Evolutionary conservation across 768 basidiomycete species (phyloP).

Genomic region (Chalciporus sphaerocephalus): DNA sequence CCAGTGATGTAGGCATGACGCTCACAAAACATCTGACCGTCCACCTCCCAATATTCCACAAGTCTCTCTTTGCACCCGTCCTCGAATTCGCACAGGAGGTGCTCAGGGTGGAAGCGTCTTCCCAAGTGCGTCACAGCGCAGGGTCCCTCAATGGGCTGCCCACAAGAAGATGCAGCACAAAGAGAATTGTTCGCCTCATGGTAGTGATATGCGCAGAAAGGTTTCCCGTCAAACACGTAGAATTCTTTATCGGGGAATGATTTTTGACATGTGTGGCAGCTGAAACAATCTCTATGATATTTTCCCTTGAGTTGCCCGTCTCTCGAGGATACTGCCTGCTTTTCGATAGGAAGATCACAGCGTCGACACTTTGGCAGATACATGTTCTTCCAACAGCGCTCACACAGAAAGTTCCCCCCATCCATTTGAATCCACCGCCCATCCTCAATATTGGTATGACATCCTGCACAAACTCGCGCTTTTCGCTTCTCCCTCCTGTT

Average conservation of each 20-base stretch:
- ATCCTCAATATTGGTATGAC: conserved; percentile 66
- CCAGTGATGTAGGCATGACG: conserved; percentile 51
- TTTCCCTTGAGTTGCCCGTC: conserved; percentile 96
- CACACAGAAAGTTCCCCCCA: conserved; percentile 75
- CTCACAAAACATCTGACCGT: conserved; percentile 83
- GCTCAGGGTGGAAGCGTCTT: conserved; percentile 83
- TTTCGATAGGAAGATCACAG: conserved; percentile 84
- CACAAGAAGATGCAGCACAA: conserved; percentile 73
- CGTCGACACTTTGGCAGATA: conserved; percentile 94
- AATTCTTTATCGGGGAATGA: conserved; percentile 90
- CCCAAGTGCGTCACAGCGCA: conserved; percentile 84
- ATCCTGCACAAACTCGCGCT: conserved; percentile 58
- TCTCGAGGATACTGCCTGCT: conserved; percentile 82
- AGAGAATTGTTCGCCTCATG: conserved; percentile 89
- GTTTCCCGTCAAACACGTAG: conserved; percentile 87
- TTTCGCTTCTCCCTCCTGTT: conserved; percentile 33
- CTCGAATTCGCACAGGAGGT: conserved; percentile 76
- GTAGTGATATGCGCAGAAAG: conserved; percentile 89
- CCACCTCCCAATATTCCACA: conserved; percentile 88
- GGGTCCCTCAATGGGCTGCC: conserved; percentile 88
- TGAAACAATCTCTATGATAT: conserved; percentile 90
- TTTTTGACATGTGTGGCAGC: conserved; percentile 78
- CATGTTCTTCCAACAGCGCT: conserved; percentile 92
- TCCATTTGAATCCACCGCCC: conserved; percentile 81
- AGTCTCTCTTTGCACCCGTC: conserved; percentile 50